A percentile compares a stretch with the other conserved stretches of the same genome.
Conservation (phyloP, 192 early-diverging fungal genomes). For the Coemansia sp. region DNA sequence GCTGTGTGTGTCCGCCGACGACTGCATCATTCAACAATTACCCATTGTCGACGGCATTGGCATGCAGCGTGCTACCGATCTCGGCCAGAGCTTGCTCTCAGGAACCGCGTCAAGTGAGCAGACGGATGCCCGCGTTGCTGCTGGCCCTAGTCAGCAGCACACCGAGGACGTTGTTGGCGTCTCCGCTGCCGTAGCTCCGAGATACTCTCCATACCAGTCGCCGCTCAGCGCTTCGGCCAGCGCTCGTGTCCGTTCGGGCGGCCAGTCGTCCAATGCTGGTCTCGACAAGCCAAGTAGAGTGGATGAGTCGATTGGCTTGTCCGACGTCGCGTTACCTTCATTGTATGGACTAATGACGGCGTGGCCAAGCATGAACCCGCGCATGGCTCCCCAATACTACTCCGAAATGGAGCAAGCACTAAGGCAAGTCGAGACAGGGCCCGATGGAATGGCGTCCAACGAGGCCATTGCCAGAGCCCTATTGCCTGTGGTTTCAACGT, state of each 20-base stretch:
- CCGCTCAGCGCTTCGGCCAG: slow-evolving; percentile 6
- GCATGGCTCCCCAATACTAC: slow-evolving; percentile 7
- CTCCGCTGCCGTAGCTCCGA: neutral
- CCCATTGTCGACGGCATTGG: slow-evolving; percentile 29
- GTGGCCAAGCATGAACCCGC: neutral
- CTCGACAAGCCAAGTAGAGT: neutral
- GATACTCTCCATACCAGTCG: slow-evolving; percentile 21
- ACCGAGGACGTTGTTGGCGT: neutral
- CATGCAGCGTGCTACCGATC: neutral
- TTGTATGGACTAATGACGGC: slow-evolving; percentile 7
- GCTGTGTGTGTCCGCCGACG: slow-evolving; percentile 9
- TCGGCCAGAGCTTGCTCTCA: neutral
- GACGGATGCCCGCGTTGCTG: neutral
- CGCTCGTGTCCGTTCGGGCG: neutral
- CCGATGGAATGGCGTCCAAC: neutral
- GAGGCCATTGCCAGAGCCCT: slow-evolving; percentile 11
- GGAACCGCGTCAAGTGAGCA: neutral
- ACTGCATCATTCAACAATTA: slow-evolving; percentile 23
- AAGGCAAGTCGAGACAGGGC: neutral
- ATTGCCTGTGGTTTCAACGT: slow-evolving; percentile 18
- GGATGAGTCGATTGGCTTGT: neutral
- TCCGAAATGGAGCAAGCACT: slow-evolving; percentile 8
- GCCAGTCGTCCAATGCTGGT: neutral
- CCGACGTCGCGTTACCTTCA: neutral
- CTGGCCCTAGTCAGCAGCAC: neutral